A percentile compares a stretch with the other conserved stretches of the same genome.
Evolutionary conservation across 2,329 filamentous ascomycete genomes (phyloP).

Genomic region (Colletotrichum zoysiae): DNA sequence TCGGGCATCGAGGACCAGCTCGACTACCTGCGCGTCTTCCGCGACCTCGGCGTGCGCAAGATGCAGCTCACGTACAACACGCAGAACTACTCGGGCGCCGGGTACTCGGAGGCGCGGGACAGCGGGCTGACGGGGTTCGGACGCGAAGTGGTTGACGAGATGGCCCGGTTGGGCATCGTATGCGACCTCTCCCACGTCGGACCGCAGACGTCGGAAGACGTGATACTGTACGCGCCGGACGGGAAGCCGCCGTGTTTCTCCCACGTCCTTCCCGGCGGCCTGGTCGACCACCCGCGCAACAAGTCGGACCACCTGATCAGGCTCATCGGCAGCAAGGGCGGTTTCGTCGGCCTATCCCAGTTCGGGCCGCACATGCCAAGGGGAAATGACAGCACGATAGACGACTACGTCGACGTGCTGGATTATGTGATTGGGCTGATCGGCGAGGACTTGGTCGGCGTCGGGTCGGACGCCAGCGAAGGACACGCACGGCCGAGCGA

Average conservation of each 20-base stretch:
- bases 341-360: slow-evolving; percentile 55
- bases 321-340: slow-evolving; percentile 52
- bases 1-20: slow-evolving; percentile 56
- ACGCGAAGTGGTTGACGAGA: slow-evolving; percentile 50
- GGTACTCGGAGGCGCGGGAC: slow-evolving; percentile 54
- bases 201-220: slow-evolving; percentile 50
- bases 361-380: slow-evolving; percentile 56
- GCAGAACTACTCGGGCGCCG: slow-evolving; percentile 56
- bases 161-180: slow-evolving; percentile 53
- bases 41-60: slow-evolving; percentile 55
- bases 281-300: slow-evolving; percentile 54
- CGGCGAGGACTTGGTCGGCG: slow-evolving; percentile 53
- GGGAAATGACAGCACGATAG: slow-evolving; percentile 56
- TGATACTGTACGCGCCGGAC: slow-evolving; percentile 51
- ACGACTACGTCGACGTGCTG: slow-evolving; percentile 55
- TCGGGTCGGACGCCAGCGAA: slow-evolving; percentile 55
- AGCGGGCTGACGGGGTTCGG: slow-evolving; percentile 53
- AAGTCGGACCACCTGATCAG: slow-evolving; percentile 54
- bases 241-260: slow-evolving; percentile 57
- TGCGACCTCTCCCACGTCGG: slow-evolving; percentile 53
- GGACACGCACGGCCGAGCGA: slow-evolving; percentile 54
- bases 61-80: slow-evolving; percentile 60
- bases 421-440: slow-evolving; percentile 54
- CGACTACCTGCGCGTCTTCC: slow-evolving; percentile 54
- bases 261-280: slow-evolving; percentile 50